A percentile compares a stretch with the other conserved stretches of the same genome.
Evolutionary conservation across 331 rosid species (phyloP).

Genomic region (Quercus lobata): DNA sequence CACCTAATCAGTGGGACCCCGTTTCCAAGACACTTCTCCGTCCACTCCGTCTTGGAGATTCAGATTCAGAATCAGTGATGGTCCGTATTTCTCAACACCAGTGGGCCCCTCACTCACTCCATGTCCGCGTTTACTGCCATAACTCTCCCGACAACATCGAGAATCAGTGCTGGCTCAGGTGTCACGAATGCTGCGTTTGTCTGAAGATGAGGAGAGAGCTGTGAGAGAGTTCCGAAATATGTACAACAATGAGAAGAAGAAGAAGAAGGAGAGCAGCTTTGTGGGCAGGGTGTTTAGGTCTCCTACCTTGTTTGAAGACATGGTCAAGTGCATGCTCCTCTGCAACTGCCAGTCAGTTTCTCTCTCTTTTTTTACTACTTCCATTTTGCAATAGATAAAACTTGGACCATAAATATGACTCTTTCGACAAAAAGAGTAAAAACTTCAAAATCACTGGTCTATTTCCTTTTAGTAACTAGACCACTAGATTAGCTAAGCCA

Average conservation of each 20-base stretch:
- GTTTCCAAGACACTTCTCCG: conserved; percentile 44
- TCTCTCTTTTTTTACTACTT: too few relatives aligned
- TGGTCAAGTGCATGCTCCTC: conserved; percentile 58
- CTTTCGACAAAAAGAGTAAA: too few relatives aligned
- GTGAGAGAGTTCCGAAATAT: conserved; percentile 28
- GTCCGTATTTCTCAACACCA: conserved; percentile 30
- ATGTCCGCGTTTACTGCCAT: conserved; percentile 12
- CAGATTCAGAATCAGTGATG: neutral
- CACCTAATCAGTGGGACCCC: conserved; percentile 51
- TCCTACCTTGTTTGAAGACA: conserved; percentile 52
- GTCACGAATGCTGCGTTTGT: conserved; percentile 46
- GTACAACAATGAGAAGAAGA: neutral
- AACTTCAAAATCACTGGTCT: too few relatives aligned
- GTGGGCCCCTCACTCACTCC: conserved; percentile 3
- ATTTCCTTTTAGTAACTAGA: too few relatives aligned
- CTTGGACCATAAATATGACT: too few relatives aligned
- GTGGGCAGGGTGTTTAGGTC: conserved; percentile 47
- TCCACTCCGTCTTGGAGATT: conserved; percentile 23
- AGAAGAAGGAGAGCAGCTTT: conserved; percentile 13
- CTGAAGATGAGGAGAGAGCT: conserved; percentile 30
- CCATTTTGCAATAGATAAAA: too few relatives aligned
- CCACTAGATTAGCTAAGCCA: too few relatives aligned
- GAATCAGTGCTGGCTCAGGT: conserved; percentile 30
- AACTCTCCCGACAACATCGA: conserved; percentile 10
- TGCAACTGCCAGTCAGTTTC: conserved; percentile 43